Evolutionary conservation across 306 rosid genomes (phyloP), one percentile per base, ranked within the genome.

Genomic region (Citrullus colocynthis): DNA sequence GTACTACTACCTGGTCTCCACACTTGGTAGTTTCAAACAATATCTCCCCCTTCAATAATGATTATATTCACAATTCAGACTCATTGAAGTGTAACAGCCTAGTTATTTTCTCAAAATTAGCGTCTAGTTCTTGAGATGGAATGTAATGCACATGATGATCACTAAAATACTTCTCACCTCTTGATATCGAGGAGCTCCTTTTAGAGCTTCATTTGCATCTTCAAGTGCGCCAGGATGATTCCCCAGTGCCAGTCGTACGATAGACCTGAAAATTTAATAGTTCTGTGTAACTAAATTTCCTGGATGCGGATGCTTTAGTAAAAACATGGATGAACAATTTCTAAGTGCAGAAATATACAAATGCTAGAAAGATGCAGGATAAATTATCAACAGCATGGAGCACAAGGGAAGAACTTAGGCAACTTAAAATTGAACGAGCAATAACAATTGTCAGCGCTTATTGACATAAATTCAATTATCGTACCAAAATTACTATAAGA

Each of bases 151-250:
- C 36, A 28, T 17, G 18, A 30, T 6, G 39, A 65, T 24, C 34
- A 64, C 10, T 16, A 62, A 65, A 36, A 14, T 74, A 77, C 67
- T 67, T 36, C 75, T 85, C 80, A 93, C 98, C 96, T 93, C 96
- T 18, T 78, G 74, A 87, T 86, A 89, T 3, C 37, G 82, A 63
- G 97, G 93, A 65, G 86, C 85, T n/a, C 89, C 82, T 57, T 73
- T 73, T 88, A 89, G 81, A 81, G 97, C 93, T 85, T 89, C 86
- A 36, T 28, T 85, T 2, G 95, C 91, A 84, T 88, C 98, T 80
- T 88, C 81, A 64, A 94, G 96, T 45, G 96, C 96, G 54, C 88
- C 96, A 32, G 84, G 44, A 81, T 80, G 81, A 83, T 91, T 90
- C 20, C 86, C 89, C 85, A 85, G 63, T 60, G 89, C 95, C 70